phyloP scores from a whole-genome alignment of 768 basidiomycete genomes.

The Boletus insuetus region DNA sequence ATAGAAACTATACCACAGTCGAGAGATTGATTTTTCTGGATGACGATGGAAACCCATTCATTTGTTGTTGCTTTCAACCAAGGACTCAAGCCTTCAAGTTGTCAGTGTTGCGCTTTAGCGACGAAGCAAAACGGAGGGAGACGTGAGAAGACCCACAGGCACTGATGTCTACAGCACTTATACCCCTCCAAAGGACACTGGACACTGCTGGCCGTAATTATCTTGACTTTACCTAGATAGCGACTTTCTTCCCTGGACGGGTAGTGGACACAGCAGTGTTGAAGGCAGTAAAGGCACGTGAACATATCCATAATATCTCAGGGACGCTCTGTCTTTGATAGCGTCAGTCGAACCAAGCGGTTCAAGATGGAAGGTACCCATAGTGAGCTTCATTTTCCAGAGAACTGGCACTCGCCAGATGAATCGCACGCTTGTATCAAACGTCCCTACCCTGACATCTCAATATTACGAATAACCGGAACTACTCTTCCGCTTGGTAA shows the following conservation, averaged over 20 bases:
- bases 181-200: constrained; percentile 1
- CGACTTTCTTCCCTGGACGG: not conserved
- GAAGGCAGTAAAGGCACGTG: not conserved
- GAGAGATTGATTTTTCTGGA: constrained; percentile 4
- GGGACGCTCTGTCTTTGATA: not conserved
- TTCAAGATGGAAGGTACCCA: not conserved
- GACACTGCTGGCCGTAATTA: constrained; percentile 10
- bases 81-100: not conserved
- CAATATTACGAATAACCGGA: no score
- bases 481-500: not conserved
- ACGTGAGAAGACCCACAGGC: constrained; percentile 17
- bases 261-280: not conserved
- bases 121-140: constrained; percentile 10
- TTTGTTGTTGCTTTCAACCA: constrained; percentile 12
- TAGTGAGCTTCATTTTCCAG: constrained; percentile 1
- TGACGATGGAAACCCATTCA: constrained; percentile 9
- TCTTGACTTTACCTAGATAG: constrained; percentile 3
- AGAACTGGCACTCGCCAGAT: not conserved
- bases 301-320: not conserved
- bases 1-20: constrained; percentile 13
- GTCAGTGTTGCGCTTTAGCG: constrained; percentile 8
- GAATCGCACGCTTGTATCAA: not conserved
- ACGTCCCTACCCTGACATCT: no score
- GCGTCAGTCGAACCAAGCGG: not conserved
- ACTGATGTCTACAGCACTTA: constrained; percentile 8